These are phyloP conservation scores for Talaromyces sp. DNA, from an alignment of 2,329 filamentous ascomycete species.

Conservation along the genomic window DNA sequence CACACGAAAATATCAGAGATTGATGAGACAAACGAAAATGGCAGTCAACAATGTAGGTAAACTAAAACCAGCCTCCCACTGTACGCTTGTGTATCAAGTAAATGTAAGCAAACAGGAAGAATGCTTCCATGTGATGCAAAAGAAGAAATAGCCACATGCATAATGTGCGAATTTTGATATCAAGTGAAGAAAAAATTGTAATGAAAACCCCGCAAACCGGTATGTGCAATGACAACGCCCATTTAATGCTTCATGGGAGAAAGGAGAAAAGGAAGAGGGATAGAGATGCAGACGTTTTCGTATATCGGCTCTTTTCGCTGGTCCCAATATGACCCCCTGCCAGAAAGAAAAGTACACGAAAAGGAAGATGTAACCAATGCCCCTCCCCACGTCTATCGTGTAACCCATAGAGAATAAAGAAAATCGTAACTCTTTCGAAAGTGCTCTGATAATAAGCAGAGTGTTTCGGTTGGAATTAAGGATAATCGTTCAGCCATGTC, in stretches of 20 bases:
- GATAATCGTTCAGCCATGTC: slow-evolving; percentile 7
- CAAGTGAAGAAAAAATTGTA: slow-evolving; percentile 17
- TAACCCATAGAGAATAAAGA: slow-evolving; percentile 34
- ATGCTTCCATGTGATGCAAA: slow-evolving; percentile 15
- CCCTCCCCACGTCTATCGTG: slow-evolving; percentile 39
- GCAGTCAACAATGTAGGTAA: background rate
- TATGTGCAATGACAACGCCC: slow-evolving; percentile 17
- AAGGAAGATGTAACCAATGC: slow-evolving; percentile 22
- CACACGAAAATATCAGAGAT: background rate
- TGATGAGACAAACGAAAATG: slow-evolving; percentile 1
- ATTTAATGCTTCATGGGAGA: slow-evolving; percentile 16
- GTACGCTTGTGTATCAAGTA: slow-evolving; percentile 15
- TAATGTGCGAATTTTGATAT: slow-evolving; percentile 18
- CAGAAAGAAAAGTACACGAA: slow-evolving; percentile 17
- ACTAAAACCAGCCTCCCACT: slow-evolving; percentile 13
- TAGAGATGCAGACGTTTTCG: slow-evolving; percentile 8
- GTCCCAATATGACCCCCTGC: background rate
- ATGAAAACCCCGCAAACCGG: slow-evolving; percentile 6
- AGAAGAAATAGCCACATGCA: slow-evolving; percentile 15
- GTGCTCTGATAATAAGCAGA: slow-evolving; percentile 13
- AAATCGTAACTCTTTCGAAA: slow-evolving; percentile 40
- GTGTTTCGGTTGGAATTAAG: slow-evolving; percentile 5
- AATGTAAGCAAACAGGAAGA: slow-evolving; percentile 7
- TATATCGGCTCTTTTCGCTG: slow-evolving; percentile 5
- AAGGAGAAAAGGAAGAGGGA: slow-evolving; percentile 5